Percentiles rank a stretch among this genome's conserved stretches.
phyloP scores from a whole-genome alignment of 2,329 filamentous ascomycete species.

The Aspergillus tubingensis region DNA sequence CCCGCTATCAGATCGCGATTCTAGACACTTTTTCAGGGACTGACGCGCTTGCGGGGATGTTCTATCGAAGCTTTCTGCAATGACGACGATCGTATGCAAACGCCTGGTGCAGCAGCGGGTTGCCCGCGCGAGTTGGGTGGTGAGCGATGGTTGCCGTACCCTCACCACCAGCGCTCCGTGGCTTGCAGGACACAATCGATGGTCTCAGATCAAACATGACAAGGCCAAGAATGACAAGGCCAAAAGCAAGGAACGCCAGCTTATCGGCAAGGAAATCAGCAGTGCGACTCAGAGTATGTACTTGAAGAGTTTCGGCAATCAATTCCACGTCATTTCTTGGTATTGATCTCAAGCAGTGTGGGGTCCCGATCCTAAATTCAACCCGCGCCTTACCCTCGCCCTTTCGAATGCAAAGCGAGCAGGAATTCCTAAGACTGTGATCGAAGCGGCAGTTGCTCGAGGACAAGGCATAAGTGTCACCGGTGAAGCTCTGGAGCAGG shows the following conservation, averaged over 20 bases:
- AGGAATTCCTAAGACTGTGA: slow-evolving; percentile 78
- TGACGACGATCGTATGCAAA: slow-evolving; percentile 30
- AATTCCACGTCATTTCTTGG: neutral
- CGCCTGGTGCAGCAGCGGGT: slow-evolving; percentile 20
- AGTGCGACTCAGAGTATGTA: slow-evolving; percentile 70
- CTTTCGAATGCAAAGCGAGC: slow-evolving; percentile 80
- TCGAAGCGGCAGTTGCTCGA: slow-evolving; percentile 82
- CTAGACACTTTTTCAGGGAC: neutral
- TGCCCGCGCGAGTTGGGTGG: slow-evolving; percentile 10
- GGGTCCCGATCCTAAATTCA: slow-evolving; percentile 71
- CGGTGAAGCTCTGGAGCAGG: slow-evolving; percentile 73
- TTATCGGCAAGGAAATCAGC: slow-evolving; percentile 71
- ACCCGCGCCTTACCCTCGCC: slow-evolving; percentile 72
- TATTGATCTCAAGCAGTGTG: slow-evolving; percentile 57
- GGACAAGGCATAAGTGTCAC: slow-evolving; percentile 80
- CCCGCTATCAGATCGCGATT: slow-evolving; percentile 13
- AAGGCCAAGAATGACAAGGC: slow-evolving; percentile 79
- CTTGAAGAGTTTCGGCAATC: neutral
- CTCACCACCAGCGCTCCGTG: slow-evolving; percentile 51
- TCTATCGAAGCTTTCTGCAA: slow-evolving; percentile 8
- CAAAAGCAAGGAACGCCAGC: slow-evolving; percentile 70
- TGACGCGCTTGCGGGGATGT: neutral
- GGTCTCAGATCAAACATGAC: slow-evolving; percentile 95
- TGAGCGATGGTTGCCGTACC: slow-evolving; percentile 41
- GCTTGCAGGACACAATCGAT: slow-evolving; percentile 80